Percentiles rank a stretch among this genome's conserved stretches.
Evolutionary conservation across 257 asterid genomes (phyloP).

Genomic region (Haberlea rhodopensis): DNA sequence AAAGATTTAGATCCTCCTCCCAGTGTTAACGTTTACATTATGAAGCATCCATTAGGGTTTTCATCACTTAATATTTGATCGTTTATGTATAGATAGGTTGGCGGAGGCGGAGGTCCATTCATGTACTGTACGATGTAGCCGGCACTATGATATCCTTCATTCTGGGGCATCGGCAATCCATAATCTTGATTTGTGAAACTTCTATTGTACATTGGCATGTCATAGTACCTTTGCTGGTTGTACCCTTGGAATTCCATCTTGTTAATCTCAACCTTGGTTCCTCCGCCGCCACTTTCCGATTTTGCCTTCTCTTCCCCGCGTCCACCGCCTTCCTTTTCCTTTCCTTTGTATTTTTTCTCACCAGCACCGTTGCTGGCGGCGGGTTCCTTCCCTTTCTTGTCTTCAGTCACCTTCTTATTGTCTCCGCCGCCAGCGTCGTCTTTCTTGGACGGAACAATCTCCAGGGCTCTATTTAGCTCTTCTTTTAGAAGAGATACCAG

Average conservation of each 20-base stretch:
- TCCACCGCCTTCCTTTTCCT: neutral
- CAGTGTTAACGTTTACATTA: constrained; percentile 34
- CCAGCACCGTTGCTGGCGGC: too few relatives aligned
- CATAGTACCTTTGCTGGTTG: constrained; percentile 45
- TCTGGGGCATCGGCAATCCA: constrained; percentile 29
- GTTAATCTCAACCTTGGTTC: constrained; percentile 46
- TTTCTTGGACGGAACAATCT: constrained; percentile 62
- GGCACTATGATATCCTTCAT: constrained; percentile 16
- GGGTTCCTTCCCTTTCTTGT: constrained; percentile 14
- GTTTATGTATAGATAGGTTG: constrained; percentile 27
- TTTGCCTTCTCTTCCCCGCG: constrained; percentile 8
- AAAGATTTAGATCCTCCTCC: neutral
- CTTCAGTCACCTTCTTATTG: constrained; percentile 32
- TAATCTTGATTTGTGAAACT: constrained; percentile 56
- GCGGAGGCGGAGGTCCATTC: constrained; percentile 33
- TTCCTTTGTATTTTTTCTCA: too few relatives aligned
- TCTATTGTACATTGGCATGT: constrained; percentile 53
- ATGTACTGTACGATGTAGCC: constrained; percentile 28
- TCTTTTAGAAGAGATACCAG: constrained; percentile 57
- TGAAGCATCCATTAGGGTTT: constrained; percentile 43
- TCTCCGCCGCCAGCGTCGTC: constrained; percentile 49
- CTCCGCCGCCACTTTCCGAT: constrained; percentile 32
- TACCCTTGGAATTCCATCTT: constrained; percentile 51
- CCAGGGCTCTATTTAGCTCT: constrained; percentile 55
- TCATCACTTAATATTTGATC: constrained; percentile 48